Evolutionary conservation across 768 basidiomycete species (phyloP), one percentile per base, ranked within the genome.

Genomic region (Russula griseocarnosa): DNA sequence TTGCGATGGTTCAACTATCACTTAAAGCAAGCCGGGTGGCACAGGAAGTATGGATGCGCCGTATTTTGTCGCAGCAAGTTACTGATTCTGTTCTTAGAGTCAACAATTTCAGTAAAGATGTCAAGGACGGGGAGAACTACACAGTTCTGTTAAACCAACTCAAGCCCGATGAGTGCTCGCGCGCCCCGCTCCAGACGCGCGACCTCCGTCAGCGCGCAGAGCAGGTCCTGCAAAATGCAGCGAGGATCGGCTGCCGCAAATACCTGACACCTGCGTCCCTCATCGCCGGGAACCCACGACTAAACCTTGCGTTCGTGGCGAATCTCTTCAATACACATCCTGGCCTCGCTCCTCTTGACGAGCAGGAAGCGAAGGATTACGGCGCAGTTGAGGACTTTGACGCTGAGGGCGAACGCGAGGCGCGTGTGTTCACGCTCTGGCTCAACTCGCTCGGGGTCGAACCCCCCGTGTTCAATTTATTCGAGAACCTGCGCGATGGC

Each of bases 1-100:
- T 75, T 99, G n/a, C 80, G 97, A 50, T 99, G 97, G 97, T 98
- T 99, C 79, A 98, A 99, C 75, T 99, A 89, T 74, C 97, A 99
- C 75, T 79, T 99, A 67, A 98, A 97, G 73, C 90, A 92, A 10
- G 97, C 96, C 28, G 90, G 89, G 1, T 96, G 93, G 90, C 82
- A 89, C 60, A 80, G 92, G 73, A 84, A 86, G 94, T 94, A 67
- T 38, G 73, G 71, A 51, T 26, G 68, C 58, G 13, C 34, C 11
- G 13, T 67, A 1, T 14, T 32, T 26, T 6, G 28, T 20, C 18
- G 49, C 22, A n/a, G 26, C 18, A 8, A 5, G 42, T 47, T 5
- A 11, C 34, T 58, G 36, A 66, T 71, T 11, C 36, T n/a, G 46
- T 22, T 53, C 14, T 22, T 71, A 94, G 96, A 71, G 97, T 99